Evolutionary conservation across 306 rosid species (phyloP), one percentile per base, ranked within the genome.

Genomic region (Cucurbita ficifolia): DNA sequence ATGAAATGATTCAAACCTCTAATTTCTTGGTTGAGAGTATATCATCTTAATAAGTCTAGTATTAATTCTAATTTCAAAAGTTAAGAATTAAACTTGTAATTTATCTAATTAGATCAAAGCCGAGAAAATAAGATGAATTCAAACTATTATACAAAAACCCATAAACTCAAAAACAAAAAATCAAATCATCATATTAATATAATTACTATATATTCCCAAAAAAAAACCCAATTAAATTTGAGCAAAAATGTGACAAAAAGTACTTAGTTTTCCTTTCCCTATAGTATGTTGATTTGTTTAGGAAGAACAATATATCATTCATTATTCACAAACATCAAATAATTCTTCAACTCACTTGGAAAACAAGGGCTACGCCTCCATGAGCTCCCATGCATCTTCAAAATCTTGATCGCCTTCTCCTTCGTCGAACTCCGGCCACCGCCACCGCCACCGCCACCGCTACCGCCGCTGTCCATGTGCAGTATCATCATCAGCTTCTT

Each of bases 321-420:
- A 52, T 55, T 51, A 77, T 67, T 69, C 55, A 73, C 49, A 52
- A 53, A 4, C 73, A 74, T 80, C 76, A 86, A 43, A 67, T 60
- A 79, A 11, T 74, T 72, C 79, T 81, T 85, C 57, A 74, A 76
- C 22, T 81, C 78, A 68, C 10, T 8, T 72, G 89, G 85, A 55
- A 79, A 83, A 70, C 89, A 86, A 59, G 87, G 85, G 63, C 75
- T 72, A 5, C 78, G 76, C 74, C 57, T 83, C 89, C 89, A 86
- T 59, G 81, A 59, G 56, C 53, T 75, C 4, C 84, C 87, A 75
- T 86, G 87, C 61, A 83, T 22, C 82, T 79, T 86, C 76, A 86
- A 79, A 48, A 86, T 83, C 74, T 81, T 83, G 12, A 81, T 69
- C 61, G 75, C 81, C 57, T 72, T 83, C 58, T 77, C 84, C 62